A percentile compares a stretch with the other conserved stretches of the same genome.
These are phyloP conservation scores for Grigorovia jiainica DNA, from an alignment of 805 yeast genomes.

Conservation along the genomic window DNA sequence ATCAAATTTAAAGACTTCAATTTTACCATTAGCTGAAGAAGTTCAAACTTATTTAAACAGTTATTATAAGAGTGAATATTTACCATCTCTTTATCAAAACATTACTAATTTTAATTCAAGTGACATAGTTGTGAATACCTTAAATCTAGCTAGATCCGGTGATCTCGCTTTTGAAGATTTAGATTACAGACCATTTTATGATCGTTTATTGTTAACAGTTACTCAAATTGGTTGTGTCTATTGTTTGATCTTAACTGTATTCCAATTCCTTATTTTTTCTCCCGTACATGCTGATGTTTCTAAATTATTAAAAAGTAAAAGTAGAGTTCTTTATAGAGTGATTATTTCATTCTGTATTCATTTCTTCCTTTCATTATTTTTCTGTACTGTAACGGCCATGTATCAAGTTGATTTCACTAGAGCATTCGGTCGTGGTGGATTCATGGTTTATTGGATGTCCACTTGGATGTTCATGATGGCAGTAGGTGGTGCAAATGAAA, in stretches of 20 bases:
- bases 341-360: slow-evolving; percentile 39
- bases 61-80: slow-evolving; percentile 4
- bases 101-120: slow-evolving; percentile 4
- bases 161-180: slow-evolving; percentile 25
- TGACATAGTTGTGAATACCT: neutral
- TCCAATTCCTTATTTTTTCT: slow-evolving; percentile 55
- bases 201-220: slow-evolving; percentile 51
- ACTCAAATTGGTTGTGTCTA: slow-evolving; percentile 69
- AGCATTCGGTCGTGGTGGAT: slow-evolving; percentile 70
- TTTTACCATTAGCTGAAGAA: slow-evolving; percentile 34
- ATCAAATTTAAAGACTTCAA: slow-evolving; percentile 35
- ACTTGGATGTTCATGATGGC: slow-evolving; percentile 62
- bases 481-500: slow-evolving; percentile 68
- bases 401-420: slow-evolving; percentile 52
- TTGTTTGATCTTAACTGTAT: slow-evolving; percentile 58
- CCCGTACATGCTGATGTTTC: slow-evolving; percentile 44
- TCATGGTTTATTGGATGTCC: slow-evolving; percentile 65
- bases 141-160: slow-evolving; percentile 17
- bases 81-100: slow-evolving; percentile 14
- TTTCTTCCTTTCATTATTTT: slow-evolving; percentile 48
- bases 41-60: slow-evolving; percentile 23
- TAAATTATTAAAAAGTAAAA: slow-evolving; percentile 33
- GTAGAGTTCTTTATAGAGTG: slow-evolving; percentile 45
- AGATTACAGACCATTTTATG: slow-evolving; percentile 42
- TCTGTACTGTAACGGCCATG: slow-evolving; percentile 53